phyloP scores from a whole-genome alignment of 2,329 filamentous ascomycete species.

The Apiospora phragmitis region DNA sequence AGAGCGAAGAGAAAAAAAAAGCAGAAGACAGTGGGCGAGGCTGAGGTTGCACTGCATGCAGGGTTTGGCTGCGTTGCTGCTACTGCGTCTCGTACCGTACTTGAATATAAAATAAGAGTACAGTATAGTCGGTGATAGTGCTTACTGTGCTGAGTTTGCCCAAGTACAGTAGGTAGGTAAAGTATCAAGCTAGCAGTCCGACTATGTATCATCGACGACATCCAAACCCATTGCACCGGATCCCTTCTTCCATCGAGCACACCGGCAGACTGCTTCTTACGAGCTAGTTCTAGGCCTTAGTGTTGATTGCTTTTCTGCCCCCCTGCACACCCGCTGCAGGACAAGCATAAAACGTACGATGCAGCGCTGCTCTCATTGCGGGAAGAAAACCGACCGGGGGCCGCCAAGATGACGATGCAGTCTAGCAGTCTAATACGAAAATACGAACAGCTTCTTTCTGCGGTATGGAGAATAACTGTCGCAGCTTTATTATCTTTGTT shows the following conservation, averaged over 20 bases:
- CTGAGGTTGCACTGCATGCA: conserved; percentile 1
- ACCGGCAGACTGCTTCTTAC: not conserved
- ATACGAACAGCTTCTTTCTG: too few relatives aligned
- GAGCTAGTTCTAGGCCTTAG: not conserved
- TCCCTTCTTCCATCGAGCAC: not conserved
- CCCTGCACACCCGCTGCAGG: not conserved
- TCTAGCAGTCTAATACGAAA: too few relatives aligned
- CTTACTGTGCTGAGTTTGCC: not conserved
- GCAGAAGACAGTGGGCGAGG: not conserved
- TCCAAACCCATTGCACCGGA: not conserved
- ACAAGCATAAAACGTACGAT: not conserved
- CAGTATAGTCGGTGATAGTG: not conserved
- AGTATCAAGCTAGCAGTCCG: not conserved
- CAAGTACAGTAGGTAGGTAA: not conserved
- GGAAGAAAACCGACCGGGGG: not conserved
- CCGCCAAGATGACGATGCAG: not conserved
- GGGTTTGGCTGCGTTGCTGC: not conserved
- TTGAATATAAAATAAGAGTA: not conserved
- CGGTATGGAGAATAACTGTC: not conserved
- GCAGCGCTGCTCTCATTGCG: not conserved
- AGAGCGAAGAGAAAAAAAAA: not conserved
- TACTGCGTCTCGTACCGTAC: not conserved
- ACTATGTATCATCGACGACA: not conserved
- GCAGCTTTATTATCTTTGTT: not conserved
- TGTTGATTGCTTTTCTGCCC: not conserved